Conservation (phyloP, 306 rosid genomes). For the Urtica urens region DNA sequence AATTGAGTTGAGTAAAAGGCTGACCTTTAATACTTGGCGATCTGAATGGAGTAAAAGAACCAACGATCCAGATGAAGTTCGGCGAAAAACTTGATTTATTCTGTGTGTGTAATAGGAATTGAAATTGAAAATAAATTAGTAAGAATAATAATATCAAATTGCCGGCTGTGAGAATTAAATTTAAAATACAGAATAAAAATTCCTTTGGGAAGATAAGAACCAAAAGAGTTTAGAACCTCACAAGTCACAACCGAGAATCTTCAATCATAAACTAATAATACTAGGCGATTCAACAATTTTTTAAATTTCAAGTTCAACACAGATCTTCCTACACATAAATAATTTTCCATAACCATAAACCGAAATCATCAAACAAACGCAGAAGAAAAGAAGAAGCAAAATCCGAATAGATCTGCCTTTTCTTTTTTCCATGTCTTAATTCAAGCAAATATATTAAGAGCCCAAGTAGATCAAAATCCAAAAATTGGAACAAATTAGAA, state of each 20-base stretch:
- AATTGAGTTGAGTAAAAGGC: background rate
- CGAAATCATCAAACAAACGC: no score
- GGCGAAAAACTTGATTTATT: background rate
- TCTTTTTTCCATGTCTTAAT: background rate
- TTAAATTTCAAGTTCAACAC: no score
- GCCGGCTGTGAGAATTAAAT: slow-evolving; percentile 1
- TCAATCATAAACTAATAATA: no score
- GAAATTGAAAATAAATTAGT: background rate
- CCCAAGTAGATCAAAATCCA: no score
- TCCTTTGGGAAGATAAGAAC: slow-evolving; percentile 10
- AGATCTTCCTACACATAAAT: no score
- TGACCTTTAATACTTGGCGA: slow-evolving; percentile 12
- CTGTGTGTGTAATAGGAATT: background rate
- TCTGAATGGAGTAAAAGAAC: slow-evolving; percentile 30
- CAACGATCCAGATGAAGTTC: slow-evolving; percentile 17
- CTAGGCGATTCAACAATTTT: no score
- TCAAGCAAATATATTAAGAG: no score
- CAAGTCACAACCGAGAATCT: slow-evolving; percentile 3
- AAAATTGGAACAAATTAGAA: background rate
- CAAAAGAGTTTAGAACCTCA: slow-evolving; percentile 20
- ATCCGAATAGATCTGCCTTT: background rate
- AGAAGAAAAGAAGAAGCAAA: background rate
- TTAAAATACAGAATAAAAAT: slow-evolving; percentile 10
- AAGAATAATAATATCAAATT: slow-evolving; percentile 9
- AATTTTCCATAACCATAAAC: no score